A percentile compares a stretch with the other conserved stretches of the same genome.
Conservation (phyloP, 2,329 filamentous ascomycete genomes). For the Pezizomycotina sp. region DNA sequence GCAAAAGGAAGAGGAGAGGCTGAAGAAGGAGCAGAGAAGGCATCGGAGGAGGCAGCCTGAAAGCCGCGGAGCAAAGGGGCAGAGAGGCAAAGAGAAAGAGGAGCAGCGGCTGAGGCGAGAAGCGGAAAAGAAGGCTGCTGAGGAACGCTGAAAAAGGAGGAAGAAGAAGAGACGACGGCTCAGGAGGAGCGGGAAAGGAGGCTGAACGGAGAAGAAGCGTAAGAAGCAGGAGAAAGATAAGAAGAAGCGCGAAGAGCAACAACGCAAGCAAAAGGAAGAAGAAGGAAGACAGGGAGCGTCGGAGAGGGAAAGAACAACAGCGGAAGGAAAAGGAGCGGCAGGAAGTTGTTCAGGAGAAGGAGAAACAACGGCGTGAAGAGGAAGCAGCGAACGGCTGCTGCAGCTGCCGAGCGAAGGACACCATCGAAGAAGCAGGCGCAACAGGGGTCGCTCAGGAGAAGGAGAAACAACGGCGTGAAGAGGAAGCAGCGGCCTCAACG, state of each 20-base stretch:
- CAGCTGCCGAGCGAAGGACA: slow-evolving; percentile 78
- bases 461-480: slow-evolving; percentile 57
- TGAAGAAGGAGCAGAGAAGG: slow-evolving; percentile 76
- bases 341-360: not conserved
- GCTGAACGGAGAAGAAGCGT: not conserved
- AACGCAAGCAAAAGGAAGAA: slow-evolving; percentile 1
- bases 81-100: not conserved
- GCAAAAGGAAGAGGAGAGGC: slow-evolving; percentile 80
- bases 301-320: not conserved
- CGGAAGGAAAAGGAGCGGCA: not conserved
- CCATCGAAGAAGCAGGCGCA: slow-evolving; percentile 79
- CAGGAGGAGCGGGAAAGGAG: slow-evolving; percentile 8
- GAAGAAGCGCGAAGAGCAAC: not conserved
- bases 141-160: too few relatives aligned
- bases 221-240: slow-evolving; percentile 5
- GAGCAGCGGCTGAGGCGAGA: not conserved
- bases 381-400: slow-evolving; percentile 67
- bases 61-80: not conserved
- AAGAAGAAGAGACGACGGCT: slow-evolving; percentile 3
- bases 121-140: slow-evolving; percentile 3
- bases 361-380: slow-evolving; percentile 49
- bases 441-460: slow-evolving; percentile 64
- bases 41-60: slow-evolving; percentile 56
- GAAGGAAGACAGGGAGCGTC: not conserved
- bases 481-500: slow-evolving; percentile 76